A percentile compares a stretch with the other conserved stretches of the same genome.
phyloP scores from a whole-genome alignment of 768 basidiomycete species.

The Royoungia palumana region DNA sequence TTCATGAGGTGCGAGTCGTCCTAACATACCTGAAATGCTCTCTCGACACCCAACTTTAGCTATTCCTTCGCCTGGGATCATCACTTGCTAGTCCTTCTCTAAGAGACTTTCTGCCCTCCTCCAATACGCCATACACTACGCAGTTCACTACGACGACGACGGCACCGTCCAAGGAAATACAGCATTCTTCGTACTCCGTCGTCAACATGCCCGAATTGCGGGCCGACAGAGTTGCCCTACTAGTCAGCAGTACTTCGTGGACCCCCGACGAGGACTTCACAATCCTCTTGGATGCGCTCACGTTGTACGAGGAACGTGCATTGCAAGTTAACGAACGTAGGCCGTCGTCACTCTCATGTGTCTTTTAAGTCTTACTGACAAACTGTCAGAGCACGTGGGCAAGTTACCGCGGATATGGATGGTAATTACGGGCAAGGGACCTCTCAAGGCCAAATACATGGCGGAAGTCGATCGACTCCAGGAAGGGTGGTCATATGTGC shows the following conservation, averaged over 20 bases:
- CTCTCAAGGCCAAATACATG: constrained; percentile 74
- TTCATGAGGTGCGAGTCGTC: constrained; percentile 62
- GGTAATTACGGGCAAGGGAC: constrained; percentile 89
- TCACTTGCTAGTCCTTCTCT: constrained; percentile 35
- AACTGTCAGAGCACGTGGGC: constrained; percentile 14
- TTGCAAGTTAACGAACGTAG: constrained; percentile 25
- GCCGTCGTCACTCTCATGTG: background rate
- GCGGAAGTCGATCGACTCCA: constrained; percentile 55
- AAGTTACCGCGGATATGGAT: constrained; percentile 74
- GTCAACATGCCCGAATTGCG: constrained; percentile 49
- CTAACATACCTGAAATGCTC: background rate
- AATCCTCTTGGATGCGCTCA: constrained; percentile 74
- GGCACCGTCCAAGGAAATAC: constrained; percentile 23
- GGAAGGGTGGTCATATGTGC: constrained; percentile 67
- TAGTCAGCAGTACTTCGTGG: constrained; percentile 95
- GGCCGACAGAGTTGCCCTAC: constrained; percentile 73
- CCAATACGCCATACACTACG: constrained; percentile 53
- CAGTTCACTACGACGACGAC: constrained; percentile 51
- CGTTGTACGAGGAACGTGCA: constrained; percentile 63
- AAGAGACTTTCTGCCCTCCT: constrained; percentile 51
- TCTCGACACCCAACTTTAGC: constrained; percentile 29
- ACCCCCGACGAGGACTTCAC: constrained; percentile 95
- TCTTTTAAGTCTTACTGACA: background rate
- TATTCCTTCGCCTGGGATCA: constrained; percentile 48
- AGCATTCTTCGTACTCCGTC: constrained; percentile 12